phyloP scores from a whole-genome alignment of 2,329 filamentous ascomycete species.

The Fusarium heterosporum region DNA sequence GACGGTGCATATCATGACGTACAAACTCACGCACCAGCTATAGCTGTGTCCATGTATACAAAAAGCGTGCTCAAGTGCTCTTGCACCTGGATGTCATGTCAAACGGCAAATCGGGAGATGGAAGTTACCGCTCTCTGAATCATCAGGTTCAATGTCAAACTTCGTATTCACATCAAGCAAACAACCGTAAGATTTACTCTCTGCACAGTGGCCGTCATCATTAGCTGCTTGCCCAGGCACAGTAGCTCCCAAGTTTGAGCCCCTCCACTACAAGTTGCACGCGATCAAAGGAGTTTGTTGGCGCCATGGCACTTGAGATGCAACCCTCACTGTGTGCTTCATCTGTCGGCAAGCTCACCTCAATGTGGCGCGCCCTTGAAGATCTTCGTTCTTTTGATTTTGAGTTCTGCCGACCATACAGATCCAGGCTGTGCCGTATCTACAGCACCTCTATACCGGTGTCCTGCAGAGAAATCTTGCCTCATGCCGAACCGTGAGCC shows the following conservation, averaged over 20 bases:
- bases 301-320: constrained; percentile 26
- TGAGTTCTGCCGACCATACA: background rate
- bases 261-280: constrained; percentile 27
- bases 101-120: background rate
- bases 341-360: constrained; percentile 10
- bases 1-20: constrained; percentile 42
- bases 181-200: background rate
- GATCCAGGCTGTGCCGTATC: background rate
- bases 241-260: constrained; percentile 11
- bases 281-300: constrained; percentile 38
- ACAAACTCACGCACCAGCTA: constrained; percentile 35
- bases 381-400: constrained; percentile 5
- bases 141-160: background rate
- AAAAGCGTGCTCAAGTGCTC: constrained; percentile 16
- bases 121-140: background rate
- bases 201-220: constrained; percentile 17
- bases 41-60: background rate
- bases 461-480: constrained; percentile 1
- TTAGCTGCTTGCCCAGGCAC: constrained; percentile 13
- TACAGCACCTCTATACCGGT: background rate
- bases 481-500: constrained; percentile 3
- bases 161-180: background rate
- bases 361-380: constrained; percentile 22
- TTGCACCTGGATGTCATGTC: constrained; percentile 21
- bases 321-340: constrained; percentile 20